A percentile compares a stretch with the other conserved stretches of the same genome.
These are phyloP conservation scores for Harrya chromipes DNA, from an alignment of 768 basidiomycete species.

Conservation along the genomic window DNA sequence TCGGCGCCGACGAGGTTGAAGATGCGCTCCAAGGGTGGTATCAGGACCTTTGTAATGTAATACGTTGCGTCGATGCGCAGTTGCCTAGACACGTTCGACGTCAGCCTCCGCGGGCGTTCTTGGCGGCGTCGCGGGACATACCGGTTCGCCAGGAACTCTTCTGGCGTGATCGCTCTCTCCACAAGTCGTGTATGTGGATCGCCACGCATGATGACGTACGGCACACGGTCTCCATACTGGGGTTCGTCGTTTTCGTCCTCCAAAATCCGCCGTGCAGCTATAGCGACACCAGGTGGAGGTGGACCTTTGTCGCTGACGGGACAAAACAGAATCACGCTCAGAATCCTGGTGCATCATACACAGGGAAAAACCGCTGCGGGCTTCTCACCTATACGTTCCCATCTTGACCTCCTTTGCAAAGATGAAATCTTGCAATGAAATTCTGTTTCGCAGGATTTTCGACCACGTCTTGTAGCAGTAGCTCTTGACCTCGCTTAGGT, in stretches of 20 bases:
- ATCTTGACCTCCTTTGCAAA: conserved; percentile 92
- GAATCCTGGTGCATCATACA: too few species aligned
- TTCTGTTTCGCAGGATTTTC: conserved; percentile 76
- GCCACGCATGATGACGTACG: conserved; percentile 80
- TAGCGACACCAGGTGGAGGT: conserved; percentile 89
- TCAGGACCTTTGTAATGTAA: conserved; percentile 83
- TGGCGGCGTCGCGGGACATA: conserved; percentile 27
- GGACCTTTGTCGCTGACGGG: conserved; percentile 66
- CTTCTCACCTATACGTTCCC: conserved; percentile 82
- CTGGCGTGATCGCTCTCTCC: conserved; percentile 72
- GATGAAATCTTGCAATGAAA: conserved; percentile 88
- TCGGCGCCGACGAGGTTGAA: conserved; percentile 91
- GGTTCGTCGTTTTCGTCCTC: conserved; percentile 79
- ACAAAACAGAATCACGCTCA: too few species aligned
- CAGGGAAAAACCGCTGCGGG: neutral
- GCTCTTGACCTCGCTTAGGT: conserved; percentile 84
- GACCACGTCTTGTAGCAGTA: conserved; percentile 86
- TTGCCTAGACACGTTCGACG: conserved; percentile 40
- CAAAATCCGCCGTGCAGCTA: conserved; percentile 73
- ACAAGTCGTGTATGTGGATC: conserved; percentile 62
- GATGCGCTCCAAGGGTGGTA: conserved; percentile 86
- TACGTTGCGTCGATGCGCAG: conserved; percentile 81
- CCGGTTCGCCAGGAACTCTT: conserved; percentile 65
- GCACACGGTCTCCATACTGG: conserved; percentile 91
- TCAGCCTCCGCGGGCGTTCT: neutral